These are phyloP conservation scores for Trametes villosa DNA, from an alignment of 768 basidiomycete genomes.

Conservation along the genomic window DNA sequence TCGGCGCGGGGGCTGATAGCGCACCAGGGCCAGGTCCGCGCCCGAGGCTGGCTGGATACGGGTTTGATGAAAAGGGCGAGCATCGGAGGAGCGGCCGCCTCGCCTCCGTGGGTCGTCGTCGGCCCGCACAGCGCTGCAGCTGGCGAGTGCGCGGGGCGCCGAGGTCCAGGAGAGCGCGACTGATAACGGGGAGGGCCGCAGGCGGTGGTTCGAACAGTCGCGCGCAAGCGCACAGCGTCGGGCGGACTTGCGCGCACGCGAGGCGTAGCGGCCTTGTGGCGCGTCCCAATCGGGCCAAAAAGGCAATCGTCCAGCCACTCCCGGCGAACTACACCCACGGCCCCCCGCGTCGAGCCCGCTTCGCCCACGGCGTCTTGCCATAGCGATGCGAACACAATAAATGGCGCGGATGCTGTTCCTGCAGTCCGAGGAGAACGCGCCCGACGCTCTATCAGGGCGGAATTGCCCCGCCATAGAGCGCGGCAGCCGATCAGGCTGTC, in stretches of 20 bases:
- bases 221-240: neutral
- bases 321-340: neutral
- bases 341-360: neutral
- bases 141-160: too few species aligned
- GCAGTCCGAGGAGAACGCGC: too few species aligned
- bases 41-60: neutral
- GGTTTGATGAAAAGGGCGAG: conserved; percentile 1
- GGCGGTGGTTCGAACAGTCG: too few species aligned
- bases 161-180: neutral
- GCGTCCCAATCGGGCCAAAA: neutral
- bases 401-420: too few species aligned
- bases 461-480: too few species aligned
- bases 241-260: neutral
- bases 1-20: neutral
- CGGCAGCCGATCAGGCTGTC: too few species aligned
- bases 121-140: too few species aligned
- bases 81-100: neutral
- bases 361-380: too few species aligned
- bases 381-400: too few species aligned
- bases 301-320: neutral
- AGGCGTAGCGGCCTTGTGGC: conserved; percentile 12
- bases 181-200: neutral
- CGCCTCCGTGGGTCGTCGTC: neutral
- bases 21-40: neutral
- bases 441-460: too few species aligned